Percentiles rank a stretch among this genome's conserved stretches.
Conservation (phyloP, 345 rosid genomes). For the Eucalyptus curtisii region DNA sequence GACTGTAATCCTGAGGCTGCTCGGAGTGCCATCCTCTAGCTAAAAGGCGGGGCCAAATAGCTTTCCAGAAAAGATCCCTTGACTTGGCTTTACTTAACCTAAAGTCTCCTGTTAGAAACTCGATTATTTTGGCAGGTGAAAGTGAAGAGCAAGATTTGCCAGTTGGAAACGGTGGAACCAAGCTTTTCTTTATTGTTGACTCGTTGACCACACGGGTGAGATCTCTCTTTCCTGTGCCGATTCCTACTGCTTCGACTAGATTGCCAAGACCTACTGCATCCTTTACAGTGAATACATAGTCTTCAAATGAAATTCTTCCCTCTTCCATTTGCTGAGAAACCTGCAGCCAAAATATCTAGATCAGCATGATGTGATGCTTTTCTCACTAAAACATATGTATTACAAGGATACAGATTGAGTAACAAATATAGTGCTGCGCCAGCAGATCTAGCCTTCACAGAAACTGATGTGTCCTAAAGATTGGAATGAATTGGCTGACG, state of each 20-base stretch:
- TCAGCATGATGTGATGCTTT: neutral
- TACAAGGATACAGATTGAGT: neutral
- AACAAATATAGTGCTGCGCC: neutral
- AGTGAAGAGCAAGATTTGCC: conserved; percentile 43
- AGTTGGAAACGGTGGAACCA: conserved; percentile 25
- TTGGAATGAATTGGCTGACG: neutral
- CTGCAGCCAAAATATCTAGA: neutral
- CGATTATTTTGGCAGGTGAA: conserved; percentile 39
- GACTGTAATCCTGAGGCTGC: conserved; percentile 31
- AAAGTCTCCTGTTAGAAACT: conserved; percentile 42
- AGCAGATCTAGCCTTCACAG: neutral
- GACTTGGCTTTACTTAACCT: conserved; percentile 74
- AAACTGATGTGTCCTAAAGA: neutral
- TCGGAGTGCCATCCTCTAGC: conserved; percentile 92
- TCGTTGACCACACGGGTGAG: conserved; percentile 40
- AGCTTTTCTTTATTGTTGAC: conserved; percentile 21
- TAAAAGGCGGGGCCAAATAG: conserved; percentile 84
- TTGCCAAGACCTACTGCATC: conserved; percentile 17
- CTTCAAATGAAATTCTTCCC: conserved; percentile 34
- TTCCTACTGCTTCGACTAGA: conserved; percentile 35
- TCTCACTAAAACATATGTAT: neutral
- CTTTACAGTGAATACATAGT: conserved; percentile 53
- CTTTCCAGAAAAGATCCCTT: conserved; percentile 85
- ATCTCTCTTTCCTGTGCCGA: conserved; percentile 48
- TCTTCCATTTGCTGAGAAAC: conserved; percentile 21